Base-by-base conservation (phyloP, 1,284 basidiomycete species). In the Cutaneotrichosporon sp. region DNA sequence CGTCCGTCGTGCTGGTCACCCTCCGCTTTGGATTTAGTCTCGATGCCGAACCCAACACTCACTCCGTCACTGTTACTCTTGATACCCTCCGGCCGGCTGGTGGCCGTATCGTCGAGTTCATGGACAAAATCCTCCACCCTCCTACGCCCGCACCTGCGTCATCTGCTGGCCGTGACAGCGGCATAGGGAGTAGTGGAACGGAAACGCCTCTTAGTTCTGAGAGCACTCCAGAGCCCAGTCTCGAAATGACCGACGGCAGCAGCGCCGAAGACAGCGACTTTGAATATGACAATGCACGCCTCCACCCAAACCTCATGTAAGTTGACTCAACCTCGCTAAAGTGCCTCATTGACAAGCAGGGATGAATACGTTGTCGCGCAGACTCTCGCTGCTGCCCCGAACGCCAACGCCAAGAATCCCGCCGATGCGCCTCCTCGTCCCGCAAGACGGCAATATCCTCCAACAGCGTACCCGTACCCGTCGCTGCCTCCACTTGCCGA, bases 231-330 rank as follows among this genome's bases (percentile, higher is more conserved):
- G 43, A 46, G 38, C 49, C 47, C 29, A 32, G 49, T 27, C 19
- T 42, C 24, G 51, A 51, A 26, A n/a, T 65, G 63, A 67, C 65
- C 7, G 66, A 68, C 46, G 59, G 61, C 6, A 60, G 58, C 43
- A 63, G 61, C 20, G 57, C 58, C 10, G 62, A 62, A 25, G 64
- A 65, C n/a, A 60, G 57, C 37, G 65, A 67, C 49, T 48, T 62
- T 24, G 60, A 63, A 37, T 61, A 56, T 39, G 65, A 65, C 51
- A 49, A 54, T 54, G 60, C 49, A 54, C 46, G 55, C 10, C 47
- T 61, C 2, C 54, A 51, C 24, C 38, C 38, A 16, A 41, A 41
- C 19, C 55, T 56, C 3, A 51, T 62, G 31, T 66, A 27, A 57
- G 61, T 61, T 9, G 2, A 19, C 20, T 24, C 5, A n/a, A 2